Percentiles rank a stretch among this genome's conserved stretches.
phyloP scores from a whole-genome alignment of 2,329 filamentous ascomycete genomes.

The Bipolaris cookei region DNA sequence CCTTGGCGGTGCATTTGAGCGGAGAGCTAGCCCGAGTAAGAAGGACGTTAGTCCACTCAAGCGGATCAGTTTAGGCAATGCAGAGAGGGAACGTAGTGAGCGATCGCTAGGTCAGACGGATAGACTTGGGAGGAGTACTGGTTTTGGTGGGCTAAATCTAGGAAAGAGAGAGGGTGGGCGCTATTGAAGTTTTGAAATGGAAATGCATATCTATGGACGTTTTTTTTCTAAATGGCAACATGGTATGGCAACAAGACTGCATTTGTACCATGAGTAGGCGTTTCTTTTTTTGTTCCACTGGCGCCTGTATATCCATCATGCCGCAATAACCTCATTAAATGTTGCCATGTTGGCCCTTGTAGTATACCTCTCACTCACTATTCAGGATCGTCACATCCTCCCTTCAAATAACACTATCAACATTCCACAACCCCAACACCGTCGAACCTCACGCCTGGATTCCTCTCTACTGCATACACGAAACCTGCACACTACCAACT shows the following conservation, averaged over 20 bases:
- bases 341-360: too few species aligned
- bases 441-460: too few species aligned
- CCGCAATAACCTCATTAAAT: too few species aligned
- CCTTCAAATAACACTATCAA: too few species aligned
- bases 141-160: constrained; percentile 34
- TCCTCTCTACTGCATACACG: too few species aligned
- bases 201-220: not conserved
- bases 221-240: not conserved
- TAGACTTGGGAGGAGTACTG: constrained; percentile 25
- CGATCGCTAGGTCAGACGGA: constrained; percentile 24
- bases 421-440: too few species aligned
- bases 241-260: not conserved
- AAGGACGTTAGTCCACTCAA: constrained; percentile 54
- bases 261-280: not conserved
- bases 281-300: too few species aligned
- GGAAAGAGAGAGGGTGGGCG: constrained; percentile 39
- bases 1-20: constrained; percentile 32
- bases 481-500: too few species aligned
- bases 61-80: constrained; percentile 49
- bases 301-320: too few species aligned
- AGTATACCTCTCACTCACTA: too few species aligned
- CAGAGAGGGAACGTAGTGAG: constrained; percentile 15
- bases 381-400: too few species aligned
- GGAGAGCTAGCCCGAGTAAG: constrained; percentile 44
- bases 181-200: constrained; percentile 16